Conservation (phyloP, 1,139 yeast species). For the Yamadazyma friedrichii region DNA sequence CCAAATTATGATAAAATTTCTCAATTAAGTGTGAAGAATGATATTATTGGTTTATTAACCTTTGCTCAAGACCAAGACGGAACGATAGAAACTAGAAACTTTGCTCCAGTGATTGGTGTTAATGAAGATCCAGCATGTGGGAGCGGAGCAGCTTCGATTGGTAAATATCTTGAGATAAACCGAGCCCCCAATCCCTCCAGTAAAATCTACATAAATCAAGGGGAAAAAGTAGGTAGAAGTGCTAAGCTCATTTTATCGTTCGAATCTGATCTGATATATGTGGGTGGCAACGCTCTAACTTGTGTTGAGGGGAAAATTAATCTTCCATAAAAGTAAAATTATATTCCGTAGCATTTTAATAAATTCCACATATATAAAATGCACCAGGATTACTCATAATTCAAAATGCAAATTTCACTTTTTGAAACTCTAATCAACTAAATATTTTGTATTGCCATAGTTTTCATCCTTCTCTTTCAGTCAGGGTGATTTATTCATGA, state of each 20-base stretch:
- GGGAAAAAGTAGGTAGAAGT: neutral
- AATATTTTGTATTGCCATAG: too few relatives aligned
- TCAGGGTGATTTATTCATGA: too few relatives aligned
- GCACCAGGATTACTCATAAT: too few relatives aligned
- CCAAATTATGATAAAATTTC: too few relatives aligned
- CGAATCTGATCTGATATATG: neutral
- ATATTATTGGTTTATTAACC: neutral
- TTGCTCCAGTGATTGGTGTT: neutral
- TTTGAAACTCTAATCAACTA: too few relatives aligned
- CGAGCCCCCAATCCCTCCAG: neutral
- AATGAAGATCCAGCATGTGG: slow-evolving; percentile 1
- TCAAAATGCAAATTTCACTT: too few relatives aligned
- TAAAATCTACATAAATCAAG: neutral
- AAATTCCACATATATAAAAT: too few relatives aligned
- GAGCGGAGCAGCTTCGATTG: slow-evolving; percentile 1
- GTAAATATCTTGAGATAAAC: neutral
- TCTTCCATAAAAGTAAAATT: too few relatives aligned
- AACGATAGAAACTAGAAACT: neutral
- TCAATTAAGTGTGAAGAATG: too few relatives aligned
- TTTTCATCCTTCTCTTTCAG: too few relatives aligned
- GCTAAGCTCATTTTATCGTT: neutral
- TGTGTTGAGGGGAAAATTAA: too few relatives aligned
- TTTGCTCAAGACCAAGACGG: slow-evolving; percentile 1
- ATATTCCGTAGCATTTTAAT: too few relatives aligned
- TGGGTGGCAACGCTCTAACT: neutral